These are phyloP conservation scores for Populus deltoides DNA, from an alignment of 345 rosid genomes.

Conservation along the genomic window DNA sequence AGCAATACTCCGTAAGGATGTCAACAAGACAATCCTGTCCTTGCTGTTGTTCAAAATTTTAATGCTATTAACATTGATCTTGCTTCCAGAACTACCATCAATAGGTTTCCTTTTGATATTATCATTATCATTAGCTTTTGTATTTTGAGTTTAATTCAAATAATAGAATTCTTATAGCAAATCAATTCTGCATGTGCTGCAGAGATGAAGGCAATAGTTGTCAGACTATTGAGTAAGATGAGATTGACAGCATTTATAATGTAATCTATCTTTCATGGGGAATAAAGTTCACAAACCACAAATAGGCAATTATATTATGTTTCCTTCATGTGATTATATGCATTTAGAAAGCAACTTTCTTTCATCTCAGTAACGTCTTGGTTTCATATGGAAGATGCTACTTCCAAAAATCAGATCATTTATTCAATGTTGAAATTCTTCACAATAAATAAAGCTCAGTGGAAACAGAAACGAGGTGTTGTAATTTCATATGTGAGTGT, in stretches of 20 bases:
- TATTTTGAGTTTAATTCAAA: not conserved
- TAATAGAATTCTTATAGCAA: not conserved
- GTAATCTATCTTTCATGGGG: not conserved
- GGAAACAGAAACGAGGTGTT: not conserved
- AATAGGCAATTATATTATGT: not conserved
- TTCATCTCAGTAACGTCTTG: not conserved
- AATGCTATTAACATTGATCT: not conserved
- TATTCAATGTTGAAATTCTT: not conserved
- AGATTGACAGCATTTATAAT: too few relatives aligned
- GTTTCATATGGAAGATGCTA: not conserved
- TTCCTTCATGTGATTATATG: not conserved
- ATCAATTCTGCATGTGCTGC: not conserved
- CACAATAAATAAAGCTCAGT: not conserved
- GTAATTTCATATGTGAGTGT: not conserved
- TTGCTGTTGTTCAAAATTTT: too few relatives aligned
- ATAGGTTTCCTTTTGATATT: not conserved
- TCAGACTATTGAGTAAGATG: not conserved
- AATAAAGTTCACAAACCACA: not conserved
- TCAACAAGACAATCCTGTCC: not conserved
- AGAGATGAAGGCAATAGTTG: not conserved
- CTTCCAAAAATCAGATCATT: not conserved
- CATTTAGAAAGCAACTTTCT: not conserved
- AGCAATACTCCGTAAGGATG: not conserved
- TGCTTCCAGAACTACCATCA: not conserved
- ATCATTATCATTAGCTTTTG: not conserved